A percentile compares a stretch with the other conserved stretches of the same genome.
Conservation (phyloP, 805 yeast species). For the Jamesozyma gamospora region DNA sequence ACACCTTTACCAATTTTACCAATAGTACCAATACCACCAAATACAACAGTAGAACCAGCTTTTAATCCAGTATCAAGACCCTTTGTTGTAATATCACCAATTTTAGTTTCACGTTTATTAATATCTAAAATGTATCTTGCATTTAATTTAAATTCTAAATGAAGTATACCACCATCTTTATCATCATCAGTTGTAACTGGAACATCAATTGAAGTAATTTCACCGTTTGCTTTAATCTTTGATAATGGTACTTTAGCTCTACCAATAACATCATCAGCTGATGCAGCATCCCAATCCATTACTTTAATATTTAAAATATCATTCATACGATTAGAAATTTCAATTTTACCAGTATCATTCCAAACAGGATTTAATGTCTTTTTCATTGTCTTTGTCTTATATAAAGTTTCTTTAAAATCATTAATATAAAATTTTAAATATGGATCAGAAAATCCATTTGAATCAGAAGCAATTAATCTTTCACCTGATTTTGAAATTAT, state of each 20-base stretch:
- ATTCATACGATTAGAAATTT: conserved; percentile 51
- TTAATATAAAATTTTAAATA: conserved; percentile 62
- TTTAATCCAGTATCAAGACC: conserved; percentile 37
- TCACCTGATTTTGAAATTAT: conserved; percentile 56
- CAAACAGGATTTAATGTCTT: conserved; percentile 85
- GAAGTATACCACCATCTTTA: conserved; percentile 48
- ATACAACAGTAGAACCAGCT: conserved; percentile 35
- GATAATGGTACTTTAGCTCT: conserved; percentile 46
- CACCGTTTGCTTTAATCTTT: conserved; percentile 37
- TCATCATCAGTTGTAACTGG: conserved; percentile 35
- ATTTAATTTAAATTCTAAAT: conserved; percentile 49
- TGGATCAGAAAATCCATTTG: conserved; percentile 91
- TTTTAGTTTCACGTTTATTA: conserved; percentile 31
- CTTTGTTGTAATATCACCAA: conserved; percentile 43
- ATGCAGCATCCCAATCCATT: conserved; percentile 90
- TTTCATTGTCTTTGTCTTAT: conserved; percentile 71
- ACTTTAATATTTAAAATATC: conserved; percentile 49
- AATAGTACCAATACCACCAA: conserved; percentile 37
- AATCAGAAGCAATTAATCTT: conserved; percentile 73
- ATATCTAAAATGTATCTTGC: conserved; percentile 56
- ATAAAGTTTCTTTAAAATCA: conserved; percentile 45
- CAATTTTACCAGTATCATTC: conserved; percentile 58
- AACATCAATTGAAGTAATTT: conserved; percentile 40
- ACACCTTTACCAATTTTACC: conserved; percentile 17
- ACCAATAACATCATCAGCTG: conserved; percentile 77